Conservation (phyloP, 169 alveolate genomes). For the Plasmodium fragile region DNA sequence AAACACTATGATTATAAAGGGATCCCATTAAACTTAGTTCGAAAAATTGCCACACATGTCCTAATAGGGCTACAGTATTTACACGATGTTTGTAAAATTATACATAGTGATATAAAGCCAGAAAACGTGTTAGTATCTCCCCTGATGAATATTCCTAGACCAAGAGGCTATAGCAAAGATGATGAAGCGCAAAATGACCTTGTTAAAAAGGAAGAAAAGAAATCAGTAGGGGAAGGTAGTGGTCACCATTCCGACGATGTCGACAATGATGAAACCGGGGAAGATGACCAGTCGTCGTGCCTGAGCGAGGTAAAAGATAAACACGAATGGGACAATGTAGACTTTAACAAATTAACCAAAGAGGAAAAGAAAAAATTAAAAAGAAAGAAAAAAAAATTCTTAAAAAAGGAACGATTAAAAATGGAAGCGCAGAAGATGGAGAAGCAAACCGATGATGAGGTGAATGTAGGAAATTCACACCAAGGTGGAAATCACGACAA, state of each 20-base stretch:
- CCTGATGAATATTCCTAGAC: slow-evolving; percentile 35
- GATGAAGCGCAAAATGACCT: neutral
- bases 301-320: slow-evolving; percentile 10
- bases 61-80: slow-evolving; percentile 98
- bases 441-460: neutral
- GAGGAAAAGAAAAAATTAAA: slow-evolving; percentile 40
- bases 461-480: neutral
- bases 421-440: neutral
- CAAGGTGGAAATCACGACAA: neutral
- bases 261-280: slow-evolving; percentile 10
- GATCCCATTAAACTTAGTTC: slow-evolving; percentile 93
- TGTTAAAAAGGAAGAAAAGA: neutral
- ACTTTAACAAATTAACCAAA: slow-evolving; percentile 38
- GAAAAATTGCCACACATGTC: slow-evolving; percentile 96
- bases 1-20: slow-evolving; percentile 97
- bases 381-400: slow-evolving; percentile 29
- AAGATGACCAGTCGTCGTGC: slow-evolving; percentile 36
- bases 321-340: slow-evolving; percentile 32
- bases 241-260: neutral
- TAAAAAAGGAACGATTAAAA: slow-evolving; percentile 61
- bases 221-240: neutral
- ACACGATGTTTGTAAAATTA: slow-evolving; percentile 96
- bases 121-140: slow-evolving; percentile 95
- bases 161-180: slow-evolving; percentile 32
- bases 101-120: slow-evolving; percentile 99